phyloP scores from a whole-genome alignment of 2,329 filamentous ascomycete genomes.

The Didymella keratinophila region DNA sequence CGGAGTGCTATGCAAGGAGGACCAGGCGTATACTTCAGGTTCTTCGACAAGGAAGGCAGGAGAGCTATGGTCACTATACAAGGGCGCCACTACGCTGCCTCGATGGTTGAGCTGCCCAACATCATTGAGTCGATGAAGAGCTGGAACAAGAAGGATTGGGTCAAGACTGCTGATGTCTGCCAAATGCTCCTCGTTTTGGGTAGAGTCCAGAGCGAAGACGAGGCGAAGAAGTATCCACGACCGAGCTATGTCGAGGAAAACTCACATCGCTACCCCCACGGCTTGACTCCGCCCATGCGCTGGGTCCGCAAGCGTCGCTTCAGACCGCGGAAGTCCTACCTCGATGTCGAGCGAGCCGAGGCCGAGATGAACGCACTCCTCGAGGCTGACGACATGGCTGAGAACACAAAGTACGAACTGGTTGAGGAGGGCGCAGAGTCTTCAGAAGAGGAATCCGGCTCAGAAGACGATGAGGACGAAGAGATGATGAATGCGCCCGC shows the following conservation, averaged over 20 bases:
- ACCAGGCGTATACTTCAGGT: conserved; percentile 81
- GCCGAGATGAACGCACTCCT: conserved; percentile 78
- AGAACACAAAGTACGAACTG: conserved; percentile 66
- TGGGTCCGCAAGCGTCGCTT: conserved; percentile 84
- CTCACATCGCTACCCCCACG: conserved; percentile 79
- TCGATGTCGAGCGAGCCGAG: conserved; percentile 86
- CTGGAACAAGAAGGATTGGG: conserved; percentile 85
- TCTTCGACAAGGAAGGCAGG: conserved; percentile 75
- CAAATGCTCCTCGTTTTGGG: conserved; percentile 88
- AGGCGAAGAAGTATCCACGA: conserved; percentile 63
- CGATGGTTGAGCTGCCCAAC: conserved; percentile 83
- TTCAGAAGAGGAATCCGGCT: conserved; percentile 47
- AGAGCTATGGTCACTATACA: conserved; percentile 76
- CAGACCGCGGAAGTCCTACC: conserved; percentile 80
- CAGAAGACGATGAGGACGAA: conserved; percentile 52
- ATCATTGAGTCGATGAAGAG: conserved; percentile 93
- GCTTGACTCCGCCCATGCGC: conserved; percentile 86
- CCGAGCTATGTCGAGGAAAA: conserved; percentile 74
- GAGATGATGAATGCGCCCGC: conserved; percentile 51
- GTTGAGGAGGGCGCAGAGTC: conserved; percentile 56
- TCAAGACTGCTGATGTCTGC: conserved; percentile 87
- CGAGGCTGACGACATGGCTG: conserved; percentile 70
- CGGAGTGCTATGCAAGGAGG: conserved; percentile 68
- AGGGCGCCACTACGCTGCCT: conserved; percentile 75
- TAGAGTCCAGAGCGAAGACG: conserved; percentile 64